phyloP scores from a whole-genome alignment of 108 stramenopile genomes.

The Aurantiochytrium sp. region DNA sequence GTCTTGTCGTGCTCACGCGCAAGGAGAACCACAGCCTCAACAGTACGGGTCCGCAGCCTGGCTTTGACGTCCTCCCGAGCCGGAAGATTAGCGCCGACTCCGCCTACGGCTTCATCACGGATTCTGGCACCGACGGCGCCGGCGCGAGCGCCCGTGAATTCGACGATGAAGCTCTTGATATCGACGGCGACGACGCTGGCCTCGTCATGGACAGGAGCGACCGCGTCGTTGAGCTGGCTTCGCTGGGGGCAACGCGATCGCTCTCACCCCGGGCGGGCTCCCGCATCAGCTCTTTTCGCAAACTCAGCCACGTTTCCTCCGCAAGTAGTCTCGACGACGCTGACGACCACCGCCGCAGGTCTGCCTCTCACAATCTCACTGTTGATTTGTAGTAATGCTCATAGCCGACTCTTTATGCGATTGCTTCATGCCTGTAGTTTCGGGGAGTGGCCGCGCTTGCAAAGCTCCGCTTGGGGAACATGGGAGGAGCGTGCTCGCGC shows the following conservation, averaged over 20 bases:
- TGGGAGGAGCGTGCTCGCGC: no score
- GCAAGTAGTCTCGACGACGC: background rate
- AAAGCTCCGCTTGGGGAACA: no score
- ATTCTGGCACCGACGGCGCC: background rate
- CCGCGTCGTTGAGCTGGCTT: background rate
- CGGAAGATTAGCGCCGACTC: background rate
- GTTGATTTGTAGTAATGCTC: background rate
- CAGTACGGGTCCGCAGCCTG: background rate
- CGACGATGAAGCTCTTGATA: background rate
- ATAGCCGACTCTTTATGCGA: background rate
- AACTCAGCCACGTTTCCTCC: background rate
- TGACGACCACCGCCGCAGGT: background rate
- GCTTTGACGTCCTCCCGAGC: slow-evolving; percentile 21
- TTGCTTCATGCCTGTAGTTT: background rate
- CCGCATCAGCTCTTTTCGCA: background rate
- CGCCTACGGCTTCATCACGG: background rate
- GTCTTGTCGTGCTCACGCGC: background rate
- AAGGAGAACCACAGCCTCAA: slow-evolving; percentile 14
- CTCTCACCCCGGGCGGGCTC: no score
- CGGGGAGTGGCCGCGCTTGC: no score
- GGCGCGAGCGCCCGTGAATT: no score
- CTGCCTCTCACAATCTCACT: background rate
- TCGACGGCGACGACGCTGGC: background rate
- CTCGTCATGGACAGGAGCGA: background rate
- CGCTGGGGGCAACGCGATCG: no score